Conservation (phyloP, 176 grass and related monocot species). For the Stipa capillata region DNA sequence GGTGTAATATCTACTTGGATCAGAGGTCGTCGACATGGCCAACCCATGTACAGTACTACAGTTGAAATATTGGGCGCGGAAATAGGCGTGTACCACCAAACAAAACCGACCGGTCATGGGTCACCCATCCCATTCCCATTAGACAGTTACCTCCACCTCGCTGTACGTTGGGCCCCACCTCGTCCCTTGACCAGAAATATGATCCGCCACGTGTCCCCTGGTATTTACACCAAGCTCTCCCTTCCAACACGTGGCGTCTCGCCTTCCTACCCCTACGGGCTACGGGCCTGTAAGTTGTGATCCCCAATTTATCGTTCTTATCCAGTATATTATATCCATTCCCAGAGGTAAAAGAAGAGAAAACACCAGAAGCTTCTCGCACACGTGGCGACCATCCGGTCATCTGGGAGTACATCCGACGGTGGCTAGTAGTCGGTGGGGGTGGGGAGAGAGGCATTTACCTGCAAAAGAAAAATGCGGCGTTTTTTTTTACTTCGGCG, state of each 20-base stretch:
- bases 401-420: background rate
- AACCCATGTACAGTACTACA: background rate
- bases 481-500: constrained; percentile 7
- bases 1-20: background rate
- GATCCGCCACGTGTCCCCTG: constrained; percentile 5
- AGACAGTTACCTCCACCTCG: background rate
- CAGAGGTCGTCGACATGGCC: background rate
- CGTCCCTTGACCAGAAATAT: background rate
- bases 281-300: constrained; percentile 11
- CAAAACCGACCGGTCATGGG: background rate
- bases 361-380: background rate
- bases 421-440: background rate
- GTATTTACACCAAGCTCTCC: background rate
- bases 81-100: background rate
- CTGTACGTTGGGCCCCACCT: background rate
- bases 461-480: background rate
- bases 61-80: background rate
- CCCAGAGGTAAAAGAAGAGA: background rate
- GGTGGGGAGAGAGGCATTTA: background rate
- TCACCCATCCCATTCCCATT: background rate
- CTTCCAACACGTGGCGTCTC: constrained; percentile 5
- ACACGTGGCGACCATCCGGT: background rate
- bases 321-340: constrained; percentile 38
- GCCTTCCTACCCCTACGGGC: background rate
- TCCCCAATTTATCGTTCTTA: constrained; percentile 27